These are phyloP conservation scores for Candida boidinii DNA, from an alignment of 805 yeast genomes.

Conservation along the genomic window DNA sequence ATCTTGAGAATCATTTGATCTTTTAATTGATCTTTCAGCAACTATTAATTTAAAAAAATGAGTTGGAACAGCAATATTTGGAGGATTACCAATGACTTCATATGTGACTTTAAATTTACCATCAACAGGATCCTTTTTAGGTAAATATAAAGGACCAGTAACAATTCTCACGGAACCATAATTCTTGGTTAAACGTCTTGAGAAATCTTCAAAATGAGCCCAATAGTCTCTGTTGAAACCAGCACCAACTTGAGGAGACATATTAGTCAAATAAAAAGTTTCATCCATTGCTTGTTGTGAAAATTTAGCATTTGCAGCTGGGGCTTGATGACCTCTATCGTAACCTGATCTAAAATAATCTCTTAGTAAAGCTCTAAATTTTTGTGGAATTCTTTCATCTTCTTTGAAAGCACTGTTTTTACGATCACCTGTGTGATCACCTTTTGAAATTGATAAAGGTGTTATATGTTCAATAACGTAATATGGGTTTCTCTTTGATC, in stretches of 20 bases:
- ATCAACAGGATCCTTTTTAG: constrained; percentile 60
- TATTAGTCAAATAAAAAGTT: constrained; percentile 82
- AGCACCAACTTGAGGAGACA: constrained; percentile 95
- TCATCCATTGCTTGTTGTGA: constrained; percentile 91
- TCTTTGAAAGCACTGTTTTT: constrained; percentile 78
- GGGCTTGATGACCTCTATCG: constrained; percentile 96
- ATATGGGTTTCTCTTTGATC: constrained; percentile 78
- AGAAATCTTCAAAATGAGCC: constrained; percentile 93
- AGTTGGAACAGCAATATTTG: constrained; percentile 94
- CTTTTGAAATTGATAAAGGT: constrained; percentile 48
- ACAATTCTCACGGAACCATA: constrained; percentile 76
- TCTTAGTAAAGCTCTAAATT: constrained; percentile 65
- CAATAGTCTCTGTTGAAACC: constrained; percentile 97
- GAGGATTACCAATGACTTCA: constrained; percentile 95
- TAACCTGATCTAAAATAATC: constrained; percentile 94
- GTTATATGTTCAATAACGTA: constrained; percentile 86
- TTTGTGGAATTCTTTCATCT: constrained; percentile 71
- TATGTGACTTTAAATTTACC: constrained; percentile 81
- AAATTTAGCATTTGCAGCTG: constrained; percentile 95
- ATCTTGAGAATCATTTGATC: constrained; percentile 27
- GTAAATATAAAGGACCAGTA: constrained; percentile 91
- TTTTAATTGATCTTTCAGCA: constrained; percentile 52
- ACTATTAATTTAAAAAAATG: constrained; percentile 89
- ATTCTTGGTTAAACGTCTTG: constrained; percentile 62
- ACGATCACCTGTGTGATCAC: constrained; percentile 54